A percentile compares a stretch with the other conserved stretches of the same genome.
phyloP scores from a whole-genome alignment of 768 basidiomycete genomes.

The Cystobasidium ongulense region DNA sequence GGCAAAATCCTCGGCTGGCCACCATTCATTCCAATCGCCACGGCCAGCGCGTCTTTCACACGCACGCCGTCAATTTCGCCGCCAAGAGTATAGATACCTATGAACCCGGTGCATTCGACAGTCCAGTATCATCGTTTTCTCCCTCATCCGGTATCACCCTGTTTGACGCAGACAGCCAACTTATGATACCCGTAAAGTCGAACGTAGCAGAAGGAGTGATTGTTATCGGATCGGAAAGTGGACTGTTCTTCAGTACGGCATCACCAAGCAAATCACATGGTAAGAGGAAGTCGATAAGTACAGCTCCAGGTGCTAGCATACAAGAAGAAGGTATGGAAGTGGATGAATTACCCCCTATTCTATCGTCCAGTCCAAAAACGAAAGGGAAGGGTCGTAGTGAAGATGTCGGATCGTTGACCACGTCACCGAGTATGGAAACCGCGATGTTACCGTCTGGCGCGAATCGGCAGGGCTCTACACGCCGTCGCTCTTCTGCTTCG shows the following conservation, averaged over 20 bases:
- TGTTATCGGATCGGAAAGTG: constrained; percentile 41
- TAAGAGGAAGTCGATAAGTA: not conserved
- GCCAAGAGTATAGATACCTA: constrained; percentile 30
- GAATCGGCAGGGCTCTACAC: not conserved
- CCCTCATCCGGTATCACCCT: constrained; percentile 19
- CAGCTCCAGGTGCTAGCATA: not conserved
- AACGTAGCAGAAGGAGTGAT: constrained; percentile 36
- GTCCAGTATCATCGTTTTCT: constrained; percentile 7
- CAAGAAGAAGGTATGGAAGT: not conserved
- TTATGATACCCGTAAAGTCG: constrained; percentile 33
- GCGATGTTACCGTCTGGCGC: not conserved
- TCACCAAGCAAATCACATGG: constrained; percentile 8
- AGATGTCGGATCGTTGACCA: constrained; percentile 54
- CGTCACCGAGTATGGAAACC: constrained; percentile 40
- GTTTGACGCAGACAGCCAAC: constrained; percentile 35
- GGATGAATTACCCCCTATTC: not conserved
- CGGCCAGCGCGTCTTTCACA: constrained; percentile 43
- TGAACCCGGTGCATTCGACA: constrained; percentile 40
- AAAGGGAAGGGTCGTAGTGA: constrained; percentile 51
- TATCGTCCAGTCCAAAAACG: constrained; percentile 3
- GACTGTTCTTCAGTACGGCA: constrained; percentile 22
- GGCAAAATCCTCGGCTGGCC: constrained; percentile 51
- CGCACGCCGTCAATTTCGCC: constrained; percentile 32
- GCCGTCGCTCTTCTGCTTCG: not conserved
- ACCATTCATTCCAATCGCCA: constrained; percentile 61